A percentile compares a stretch with the other conserved stretches of the same genome.
Evolutionary conservation across 2,329 filamentous ascomycete species (phyloP).

Genomic region (Graphilbum sp.): DNA sequence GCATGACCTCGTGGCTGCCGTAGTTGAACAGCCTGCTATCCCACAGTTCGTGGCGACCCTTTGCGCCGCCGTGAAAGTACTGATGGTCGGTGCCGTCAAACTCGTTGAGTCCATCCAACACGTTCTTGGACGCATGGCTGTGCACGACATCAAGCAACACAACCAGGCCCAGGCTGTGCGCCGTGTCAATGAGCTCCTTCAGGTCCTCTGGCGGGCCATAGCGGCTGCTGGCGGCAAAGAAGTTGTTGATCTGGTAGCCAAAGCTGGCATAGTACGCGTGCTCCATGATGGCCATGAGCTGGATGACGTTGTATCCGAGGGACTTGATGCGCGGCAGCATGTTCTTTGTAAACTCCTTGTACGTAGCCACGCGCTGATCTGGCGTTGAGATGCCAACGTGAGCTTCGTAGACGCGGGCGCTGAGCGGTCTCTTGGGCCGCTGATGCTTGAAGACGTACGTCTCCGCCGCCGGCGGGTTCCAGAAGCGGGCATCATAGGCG

Average conservation of each 20-base stretch:
- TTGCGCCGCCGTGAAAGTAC: conserved; percentile 82
- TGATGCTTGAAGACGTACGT: conserved; percentile 73
- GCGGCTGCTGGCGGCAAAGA: conserved; percentile 92
- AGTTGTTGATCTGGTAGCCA: conserved; percentile 96
- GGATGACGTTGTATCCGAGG: conserved; percentile 92
- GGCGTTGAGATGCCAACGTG: conserved; percentile 94
- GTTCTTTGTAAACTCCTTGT: conserved; percentile 91
- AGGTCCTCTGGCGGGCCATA: conserved; percentile 89
- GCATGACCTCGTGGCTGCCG: conserved; percentile 78
- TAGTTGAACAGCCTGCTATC: conserved; percentile 97
- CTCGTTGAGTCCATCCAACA: conserved; percentile 84
- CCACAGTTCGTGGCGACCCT: conserved; percentile 84
- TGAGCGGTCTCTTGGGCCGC: conserved; percentile 67
- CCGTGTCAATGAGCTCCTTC: conserved; percentile 91
- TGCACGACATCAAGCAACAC: conserved; percentile 93
- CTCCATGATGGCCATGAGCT: conserved; percentile 98
- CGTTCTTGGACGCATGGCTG: conserved; percentile 96
- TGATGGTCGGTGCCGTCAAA: conserved; percentile 91
- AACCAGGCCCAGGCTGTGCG: conserved; percentile 77
- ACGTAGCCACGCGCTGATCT: conserved; percentile 75
- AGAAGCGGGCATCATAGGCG: conserved; percentile 88
- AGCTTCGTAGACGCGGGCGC: conserved; percentile 92
- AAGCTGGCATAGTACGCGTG: conserved; percentile 99
- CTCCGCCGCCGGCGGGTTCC: conserved; percentile 71
- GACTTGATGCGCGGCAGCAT: conserved; percentile 82